Conservation (phyloP, 202 grass and related monocot species). For the Sporobolus alterniflorus region DNA sequence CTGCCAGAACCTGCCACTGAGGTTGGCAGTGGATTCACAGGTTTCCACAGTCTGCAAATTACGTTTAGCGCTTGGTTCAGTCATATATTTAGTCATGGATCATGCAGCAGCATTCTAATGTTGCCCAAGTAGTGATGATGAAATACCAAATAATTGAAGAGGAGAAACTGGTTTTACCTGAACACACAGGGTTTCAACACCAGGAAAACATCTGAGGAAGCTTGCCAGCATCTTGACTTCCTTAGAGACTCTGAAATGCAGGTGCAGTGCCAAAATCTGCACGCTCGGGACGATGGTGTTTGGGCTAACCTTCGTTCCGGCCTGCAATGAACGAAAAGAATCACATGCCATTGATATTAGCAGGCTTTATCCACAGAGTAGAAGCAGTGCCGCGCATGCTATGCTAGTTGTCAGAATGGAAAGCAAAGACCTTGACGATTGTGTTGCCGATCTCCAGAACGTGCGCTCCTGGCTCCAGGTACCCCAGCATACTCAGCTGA, state of each 20-base stretch:
- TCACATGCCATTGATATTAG: too few species aligned
- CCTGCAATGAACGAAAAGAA: background rate
- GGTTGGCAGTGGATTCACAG: background rate
- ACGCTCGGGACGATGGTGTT: constrained; percentile 5
- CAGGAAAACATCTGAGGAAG: constrained; percentile 34
- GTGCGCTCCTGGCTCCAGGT: constrained; percentile 1
- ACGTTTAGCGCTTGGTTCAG: background rate
- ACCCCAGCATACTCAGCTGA: background rate
- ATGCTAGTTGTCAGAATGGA: too few species aligned
- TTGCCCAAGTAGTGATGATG: background rate
- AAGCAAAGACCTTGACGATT: constrained; percentile 9
- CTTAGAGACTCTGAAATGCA: background rate
- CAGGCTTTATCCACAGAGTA: too few species aligned
- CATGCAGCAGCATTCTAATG: background rate
- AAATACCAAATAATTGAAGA: background rate
- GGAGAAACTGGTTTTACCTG: background rate
- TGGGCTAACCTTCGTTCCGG: background rate
- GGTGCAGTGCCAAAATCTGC: constrained; percentile 3
- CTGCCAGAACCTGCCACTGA: constrained; percentile 6
- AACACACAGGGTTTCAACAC: background rate
- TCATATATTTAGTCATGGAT: background rate
- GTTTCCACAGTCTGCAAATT: constrained; percentile 7
- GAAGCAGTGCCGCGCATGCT: too few species aligned
- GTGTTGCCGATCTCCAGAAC: constrained; percentile 14
- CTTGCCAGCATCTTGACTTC: background rate